Evolutionary conservation across 202 grass and related monocot species (phyloP).

Genomic region (Musa balbisiana): DNA sequence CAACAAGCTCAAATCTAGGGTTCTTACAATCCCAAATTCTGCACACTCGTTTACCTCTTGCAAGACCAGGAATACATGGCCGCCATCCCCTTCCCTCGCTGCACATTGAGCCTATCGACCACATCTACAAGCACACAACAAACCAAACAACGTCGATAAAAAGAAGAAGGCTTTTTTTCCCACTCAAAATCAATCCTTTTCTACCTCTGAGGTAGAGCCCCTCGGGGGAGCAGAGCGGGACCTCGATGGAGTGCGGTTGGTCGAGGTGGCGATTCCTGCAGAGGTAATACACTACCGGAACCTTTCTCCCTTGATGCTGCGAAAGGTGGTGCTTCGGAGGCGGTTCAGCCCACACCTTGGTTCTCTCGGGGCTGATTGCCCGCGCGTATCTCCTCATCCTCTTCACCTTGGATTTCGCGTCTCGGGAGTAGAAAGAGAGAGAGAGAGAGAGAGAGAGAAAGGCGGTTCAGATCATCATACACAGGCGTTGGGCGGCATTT

Average conservation of each 20-base stretch:
- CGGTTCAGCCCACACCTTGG: constrained; percentile 73
- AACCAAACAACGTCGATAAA: not conserved
- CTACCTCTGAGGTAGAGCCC: constrained; percentile 95
- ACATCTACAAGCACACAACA: constrained; percentile 42
- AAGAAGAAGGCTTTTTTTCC: not conserved
- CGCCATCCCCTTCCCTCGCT: constrained; percentile 80
- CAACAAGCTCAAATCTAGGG: not conserved
- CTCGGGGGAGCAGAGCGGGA: constrained; percentile 58
- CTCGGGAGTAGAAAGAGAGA: too few relatives aligned
- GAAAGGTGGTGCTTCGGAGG: constrained; percentile 21
- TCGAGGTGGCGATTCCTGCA: constrained; percentile 84
- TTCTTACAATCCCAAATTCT: not conserved
- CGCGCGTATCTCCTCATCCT: constrained; percentile 43
- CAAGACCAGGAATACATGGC: constrained; percentile 96
- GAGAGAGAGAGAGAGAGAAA: not conserved
- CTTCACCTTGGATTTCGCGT: not conserved
- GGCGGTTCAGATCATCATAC: too few relatives aligned
- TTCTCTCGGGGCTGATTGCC: constrained; percentile 57
- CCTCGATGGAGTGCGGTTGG: constrained; percentile 98
- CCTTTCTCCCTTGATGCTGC: constrained; percentile 35
- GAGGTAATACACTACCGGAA: constrained; percentile 91
- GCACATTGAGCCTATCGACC: constrained; percentile 74
- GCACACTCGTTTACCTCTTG: constrained; percentile 53
- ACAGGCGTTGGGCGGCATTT: not conserved
- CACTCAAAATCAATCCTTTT: not conserved